phyloP scores from a whole-genome alignment of 192 early-diverging fungal genomes.

The Dissophora ornata region DNA sequence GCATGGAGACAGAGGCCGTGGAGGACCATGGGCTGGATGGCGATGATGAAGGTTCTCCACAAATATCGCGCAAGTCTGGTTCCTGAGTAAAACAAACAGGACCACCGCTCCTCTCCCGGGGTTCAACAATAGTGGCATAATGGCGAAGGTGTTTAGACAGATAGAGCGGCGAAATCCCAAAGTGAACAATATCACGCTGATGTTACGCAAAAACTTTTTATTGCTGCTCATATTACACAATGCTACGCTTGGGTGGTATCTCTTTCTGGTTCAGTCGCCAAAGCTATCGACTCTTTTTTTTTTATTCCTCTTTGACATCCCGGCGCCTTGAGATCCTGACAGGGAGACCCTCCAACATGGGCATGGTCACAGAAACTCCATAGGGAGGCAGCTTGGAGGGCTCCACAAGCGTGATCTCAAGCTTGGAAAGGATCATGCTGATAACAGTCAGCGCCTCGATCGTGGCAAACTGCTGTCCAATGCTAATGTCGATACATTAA shows the following conservation, averaged over 20 bases:
- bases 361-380: slow-evolving; percentile 40
- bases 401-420: slow-evolving; percentile 41
- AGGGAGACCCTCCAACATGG: slow-evolving; percentile 52
- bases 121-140: no score
- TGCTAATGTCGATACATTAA: slow-evolving; percentile 1
- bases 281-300: neutral
- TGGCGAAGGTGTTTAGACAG: no score
- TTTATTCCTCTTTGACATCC: no score
- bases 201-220: no score
- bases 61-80: slow-evolving; percentile 14
- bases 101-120: no score
- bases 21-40: slow-evolving; percentile 26
- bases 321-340: slow-evolving; percentile 15
- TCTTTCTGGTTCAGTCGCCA: no score
- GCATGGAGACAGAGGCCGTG: neutral
- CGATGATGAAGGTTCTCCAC: slow-evolving; percentile 44
- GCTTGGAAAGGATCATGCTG: slow-evolving; percentile 33
- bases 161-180: no score
- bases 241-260: no score
- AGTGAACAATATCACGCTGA: no score
- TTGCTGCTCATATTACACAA: no score
- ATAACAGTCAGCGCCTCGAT: slow-evolving; percentile 47
- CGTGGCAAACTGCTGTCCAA: slow-evolving; percentile 54
- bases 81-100: neutral
- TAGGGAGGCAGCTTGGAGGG: slow-evolving; percentile 21